phyloP scores from a whole-genome alignment of 768 basidiomycete species.

The Jaapia argillacea region DNA sequence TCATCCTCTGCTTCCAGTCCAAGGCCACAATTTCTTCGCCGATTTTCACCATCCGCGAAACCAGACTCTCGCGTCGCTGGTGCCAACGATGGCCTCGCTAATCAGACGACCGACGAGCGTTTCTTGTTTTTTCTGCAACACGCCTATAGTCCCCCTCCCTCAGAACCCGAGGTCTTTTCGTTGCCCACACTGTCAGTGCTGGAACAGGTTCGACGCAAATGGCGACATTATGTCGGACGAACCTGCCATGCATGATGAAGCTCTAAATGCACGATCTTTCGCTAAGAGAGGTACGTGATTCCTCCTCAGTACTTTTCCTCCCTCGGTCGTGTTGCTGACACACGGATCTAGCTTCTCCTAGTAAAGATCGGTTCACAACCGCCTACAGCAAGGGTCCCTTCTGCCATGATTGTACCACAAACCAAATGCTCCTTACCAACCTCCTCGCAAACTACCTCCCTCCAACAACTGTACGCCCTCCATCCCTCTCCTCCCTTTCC shows the following conservation, averaged over 20 bases:
- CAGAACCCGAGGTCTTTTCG: constrained; percentile 47
- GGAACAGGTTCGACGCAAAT: constrained; percentile 61
- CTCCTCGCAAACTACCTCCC: constrained; percentile 88
- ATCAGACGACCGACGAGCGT: constrained; percentile 42
- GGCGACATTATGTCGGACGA: constrained; percentile 81
- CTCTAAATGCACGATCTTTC: constrained; percentile 61
- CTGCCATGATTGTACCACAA: constrained; percentile 87
- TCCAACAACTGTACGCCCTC: constrained; percentile 49
- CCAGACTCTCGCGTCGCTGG: no score
- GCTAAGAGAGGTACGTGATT: constrained; percentile 53
- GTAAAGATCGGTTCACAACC: constrained; percentile 59
- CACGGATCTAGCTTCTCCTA: constrained; percentile 43
- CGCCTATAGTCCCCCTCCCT: constrained; percentile 28
- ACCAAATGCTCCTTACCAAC: constrained; percentile 81
- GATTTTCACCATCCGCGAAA: no score
- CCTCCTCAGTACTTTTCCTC: background rate
- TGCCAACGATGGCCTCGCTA: constrained; percentile 25
- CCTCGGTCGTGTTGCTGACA: constrained; percentile 3
- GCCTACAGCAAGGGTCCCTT: constrained; percentile 53
- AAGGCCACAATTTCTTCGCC: background rate
- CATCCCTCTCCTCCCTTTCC: constrained; percentile 3
- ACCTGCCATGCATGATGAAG: constrained; percentile 80
- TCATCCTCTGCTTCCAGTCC: background rate
- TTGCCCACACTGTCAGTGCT: constrained; percentile 59
- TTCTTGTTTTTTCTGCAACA: constrained; percentile 69